Evolutionary conservation across 805 yeast genomes (phyloP).

Genomic region (Sugiyamaella qingdaonensis): DNA sequence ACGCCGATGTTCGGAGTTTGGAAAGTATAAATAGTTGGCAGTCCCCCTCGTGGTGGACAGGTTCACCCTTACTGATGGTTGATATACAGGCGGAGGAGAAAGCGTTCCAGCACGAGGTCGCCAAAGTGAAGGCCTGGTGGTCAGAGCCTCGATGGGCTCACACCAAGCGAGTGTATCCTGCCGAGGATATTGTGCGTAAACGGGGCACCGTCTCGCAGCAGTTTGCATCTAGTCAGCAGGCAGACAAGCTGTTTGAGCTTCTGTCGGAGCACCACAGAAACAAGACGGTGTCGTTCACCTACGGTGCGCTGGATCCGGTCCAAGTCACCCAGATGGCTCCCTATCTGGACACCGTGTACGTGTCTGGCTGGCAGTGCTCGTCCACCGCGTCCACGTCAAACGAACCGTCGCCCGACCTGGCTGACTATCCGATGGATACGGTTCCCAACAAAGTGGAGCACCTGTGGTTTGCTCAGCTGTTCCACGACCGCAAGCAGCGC

Average conservation of each 20-base stretch:
- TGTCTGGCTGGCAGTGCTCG: slow-evolving; percentile 98
- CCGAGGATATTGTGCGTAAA: slow-evolving; percentile 85
- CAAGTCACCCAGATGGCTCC: slow-evolving; percentile 97
- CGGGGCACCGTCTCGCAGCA: slow-evolving; percentile 73
- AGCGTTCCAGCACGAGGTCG: slow-evolving; percentile 62
- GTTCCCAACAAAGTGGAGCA: slow-evolving; percentile 98
- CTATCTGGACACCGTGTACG: slow-evolving; percentile 86
- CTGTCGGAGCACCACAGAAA: slow-evolving; percentile 66
- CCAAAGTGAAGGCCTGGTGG: slow-evolving; percentile 87
- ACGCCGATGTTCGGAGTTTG: neutral
- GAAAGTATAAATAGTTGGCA: neutral
- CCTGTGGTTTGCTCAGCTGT: slow-evolving; percentile 91
- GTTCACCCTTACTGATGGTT: neutral
- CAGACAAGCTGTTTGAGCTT: slow-evolving; percentile 72
- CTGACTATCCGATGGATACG: slow-evolving; percentile 98
- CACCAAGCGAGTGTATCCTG: slow-evolving; percentile 81
- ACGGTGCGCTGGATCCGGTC: slow-evolving; percentile 94
- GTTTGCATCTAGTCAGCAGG: slow-evolving; percentile 74
- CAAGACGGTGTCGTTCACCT: slow-evolving; percentile 78
- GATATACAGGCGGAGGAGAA: slow-evolving; percentile 48
- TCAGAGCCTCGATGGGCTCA: slow-evolving; percentile 83
- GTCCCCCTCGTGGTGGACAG: neutral
- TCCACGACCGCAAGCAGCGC: slow-evolving; percentile 95
- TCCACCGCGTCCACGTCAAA: slow-evolving; percentile 96
- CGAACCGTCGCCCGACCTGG: slow-evolving; percentile 97